phyloP scores from a whole-genome alignment of 2,329 filamentous ascomycete genomes.

The Epichloe sylvatica region DNA sequence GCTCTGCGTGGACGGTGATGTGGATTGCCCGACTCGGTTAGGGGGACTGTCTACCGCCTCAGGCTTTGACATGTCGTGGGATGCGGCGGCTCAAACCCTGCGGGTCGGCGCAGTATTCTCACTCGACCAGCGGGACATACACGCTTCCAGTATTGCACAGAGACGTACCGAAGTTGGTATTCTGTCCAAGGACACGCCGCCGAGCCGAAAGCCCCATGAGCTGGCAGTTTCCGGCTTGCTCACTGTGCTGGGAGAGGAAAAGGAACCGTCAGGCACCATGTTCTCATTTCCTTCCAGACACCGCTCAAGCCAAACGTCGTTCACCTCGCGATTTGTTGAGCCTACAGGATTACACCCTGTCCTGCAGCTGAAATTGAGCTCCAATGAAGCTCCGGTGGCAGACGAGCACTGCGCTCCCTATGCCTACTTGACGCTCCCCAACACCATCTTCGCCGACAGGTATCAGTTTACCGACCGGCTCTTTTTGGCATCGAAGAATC shows the following conservation, averaged over 20 bases:
- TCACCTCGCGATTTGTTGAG: slow-evolving; percentile 47
- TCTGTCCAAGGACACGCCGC: slow-evolving; percentile 48
- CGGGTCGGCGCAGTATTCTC: slow-evolving; percentile 54
- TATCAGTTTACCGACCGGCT: slow-evolving; percentile 69
- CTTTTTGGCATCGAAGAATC: slow-evolving; percentile 69
- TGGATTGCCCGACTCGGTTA: slow-evolving; percentile 35
- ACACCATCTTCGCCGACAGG: slow-evolving; percentile 68
- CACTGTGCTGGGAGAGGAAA: slow-evolving; percentile 62
- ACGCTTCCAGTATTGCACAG: slow-evolving; percentile 24
- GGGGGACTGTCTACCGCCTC: slow-evolving; percentile 36
- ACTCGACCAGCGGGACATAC: slow-evolving; percentile 26
- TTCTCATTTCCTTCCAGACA: slow-evolving; percentile 80
- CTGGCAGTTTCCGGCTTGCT: slow-evolving; percentile 66
- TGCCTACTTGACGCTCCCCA: slow-evolving; percentile 71
- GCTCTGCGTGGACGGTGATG: slow-evolving; percentile 34
- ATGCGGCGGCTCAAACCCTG: slow-evolving; percentile 50
- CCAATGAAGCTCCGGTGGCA: slow-evolving; percentile 33
- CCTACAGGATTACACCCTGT: slow-evolving; percentile 78
- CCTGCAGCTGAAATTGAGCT: slow-evolving; percentile 51
- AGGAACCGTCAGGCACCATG: slow-evolving; percentile 56
- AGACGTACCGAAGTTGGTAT: slow-evolving; percentile 70
- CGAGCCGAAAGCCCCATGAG: slow-evolving; percentile 52
- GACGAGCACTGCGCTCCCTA: slow-evolving; percentile 57
- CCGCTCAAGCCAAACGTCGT: slow-evolving; percentile 41
- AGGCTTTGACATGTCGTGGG: slow-evolving; percentile 65